phyloP scores from a whole-genome alignment of 108 stramenopile genomes.

The Nitzschia palea region DNA sequence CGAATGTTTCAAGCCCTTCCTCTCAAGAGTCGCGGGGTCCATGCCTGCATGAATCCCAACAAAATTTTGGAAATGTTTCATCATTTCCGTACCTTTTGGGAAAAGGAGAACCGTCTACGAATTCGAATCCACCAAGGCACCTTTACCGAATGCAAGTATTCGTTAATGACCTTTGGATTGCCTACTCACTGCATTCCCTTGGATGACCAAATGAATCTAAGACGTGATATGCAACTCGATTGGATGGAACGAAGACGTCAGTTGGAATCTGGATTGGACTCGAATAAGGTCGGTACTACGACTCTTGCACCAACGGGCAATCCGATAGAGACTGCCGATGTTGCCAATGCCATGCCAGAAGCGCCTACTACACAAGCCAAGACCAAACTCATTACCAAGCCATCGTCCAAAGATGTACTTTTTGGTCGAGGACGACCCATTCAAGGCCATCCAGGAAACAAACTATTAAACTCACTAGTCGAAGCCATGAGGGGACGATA shows the following conservation, averaged over 20 bases:
- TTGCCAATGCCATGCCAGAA: not conserved
- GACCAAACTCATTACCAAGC: not conserved
- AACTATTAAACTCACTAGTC: constrained; percentile 8
- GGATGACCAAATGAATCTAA: not conserved
- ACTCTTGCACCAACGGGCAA: too few species aligned
- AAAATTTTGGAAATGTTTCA: not conserved
- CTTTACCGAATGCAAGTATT: constrained; percentile 22
- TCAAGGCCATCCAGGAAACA: constrained; percentile 33
- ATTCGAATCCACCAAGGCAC: constrained; percentile 23
- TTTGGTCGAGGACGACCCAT: constrained; percentile 31
- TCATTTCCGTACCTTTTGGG: not conserved
- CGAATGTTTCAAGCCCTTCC: not conserved
- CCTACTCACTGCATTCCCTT: constrained; percentile 18
- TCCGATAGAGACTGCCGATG: not conserved
- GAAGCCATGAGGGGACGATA: not conserved
- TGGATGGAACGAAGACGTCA: not conserved
- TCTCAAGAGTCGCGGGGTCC: not conserved
- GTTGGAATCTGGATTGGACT: too few species aligned
- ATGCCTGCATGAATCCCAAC: not conserved
- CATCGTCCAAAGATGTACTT: constrained; percentile 12
- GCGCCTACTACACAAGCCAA: not conserved
- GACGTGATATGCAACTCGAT: constrained; percentile 7
- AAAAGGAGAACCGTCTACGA: not conserved
- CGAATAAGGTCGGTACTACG: too few species aligned
- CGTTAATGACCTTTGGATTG: constrained; percentile 27